phyloP scores from a whole-genome alignment of 805 yeast genomes.

The Vanderwaltozyma tropicalis region DNA sequence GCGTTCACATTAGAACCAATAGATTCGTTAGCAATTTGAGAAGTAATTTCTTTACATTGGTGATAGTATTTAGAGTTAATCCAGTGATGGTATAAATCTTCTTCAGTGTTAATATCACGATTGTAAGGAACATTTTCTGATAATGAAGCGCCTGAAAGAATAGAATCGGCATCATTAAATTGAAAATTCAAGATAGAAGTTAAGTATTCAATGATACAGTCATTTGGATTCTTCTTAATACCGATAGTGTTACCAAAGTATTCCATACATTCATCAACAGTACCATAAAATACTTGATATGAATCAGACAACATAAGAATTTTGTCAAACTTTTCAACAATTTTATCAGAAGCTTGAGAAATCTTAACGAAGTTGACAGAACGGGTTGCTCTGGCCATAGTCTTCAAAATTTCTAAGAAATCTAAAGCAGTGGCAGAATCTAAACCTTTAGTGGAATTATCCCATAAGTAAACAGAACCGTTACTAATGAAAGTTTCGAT shows the following conservation, averaged over 20 bases:
- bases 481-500: slow-evolving; percentile 44
- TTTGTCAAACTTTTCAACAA: slow-evolving; percentile 40
- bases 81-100: slow-evolving; percentile 35
- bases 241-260: slow-evolving; percentile 43
- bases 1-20: slow-evolving; percentile 23
- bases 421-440: slow-evolving; percentile 43
- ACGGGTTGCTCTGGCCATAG: slow-evolving; percentile 32
- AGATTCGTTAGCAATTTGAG: slow-evolving; percentile 21
- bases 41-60: slow-evolving; percentile 12
- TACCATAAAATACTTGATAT: slow-evolving; percentile 39
- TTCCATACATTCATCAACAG: slow-evolving; percentile 33
- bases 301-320: slow-evolving; percentile 38
- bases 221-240: slow-evolving; percentile 42
- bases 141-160: neutral
- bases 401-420: slow-evolving; percentile 35
- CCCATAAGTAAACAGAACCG: slow-evolving; percentile 43
- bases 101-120: slow-evolving; percentile 30
- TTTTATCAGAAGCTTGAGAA: slow-evolving; percentile 40
- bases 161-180: slow-evolving; percentile 1
- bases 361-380: slow-evolving; percentile 38
- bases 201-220: slow-evolving; percentile 53
- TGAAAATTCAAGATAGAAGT: slow-evolving; percentile 44
- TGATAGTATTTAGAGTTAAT: slow-evolving; percentile 18
- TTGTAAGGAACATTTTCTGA: slow-evolving; percentile 30
- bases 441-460: slow-evolving; percentile 42